phyloP scores from a whole-genome alignment of 2,329 filamentous ascomycete genomes.

The Fusarium sp. region DNA sequence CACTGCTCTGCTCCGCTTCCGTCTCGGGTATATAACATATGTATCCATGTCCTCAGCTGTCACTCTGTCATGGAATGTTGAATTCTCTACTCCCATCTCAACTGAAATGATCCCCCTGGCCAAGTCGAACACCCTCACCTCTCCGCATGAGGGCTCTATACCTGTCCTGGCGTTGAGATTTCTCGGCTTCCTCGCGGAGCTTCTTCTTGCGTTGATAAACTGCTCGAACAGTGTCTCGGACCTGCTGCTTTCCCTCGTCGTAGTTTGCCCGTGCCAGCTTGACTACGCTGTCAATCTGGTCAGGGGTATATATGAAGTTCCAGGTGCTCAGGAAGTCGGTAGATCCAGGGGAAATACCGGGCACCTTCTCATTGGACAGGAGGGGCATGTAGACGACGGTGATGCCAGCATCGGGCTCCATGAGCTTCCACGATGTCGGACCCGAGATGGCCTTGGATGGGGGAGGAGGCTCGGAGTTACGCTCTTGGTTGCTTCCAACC shows the following conservation, averaged over 20 bases:
- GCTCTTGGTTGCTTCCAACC: slow-evolving; percentile 87
- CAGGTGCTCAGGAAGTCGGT: slow-evolving; percentile 94
- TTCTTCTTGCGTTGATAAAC: slow-evolving; percentile 94
- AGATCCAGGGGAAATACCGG: slow-evolving; percentile 83
- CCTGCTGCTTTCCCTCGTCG: slow-evolving; percentile 81
- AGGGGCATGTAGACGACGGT: slow-evolving; percentile 92
- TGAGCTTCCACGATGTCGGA: slow-evolving; percentile 73
- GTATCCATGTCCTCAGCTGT: slow-evolving; percentile 8
- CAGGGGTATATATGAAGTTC: slow-evolving; percentile 96
- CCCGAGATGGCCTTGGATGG: slow-evolving; percentile 68
- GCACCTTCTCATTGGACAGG: slow-evolving; percentile 82
- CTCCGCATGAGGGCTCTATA: slow-evolving; percentile 60
- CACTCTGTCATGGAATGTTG: slow-evolving; percentile 7
- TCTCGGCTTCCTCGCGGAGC: slow-evolving; percentile 67
- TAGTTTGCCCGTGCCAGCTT: slow-evolving; percentile 88
- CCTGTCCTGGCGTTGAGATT: slow-evolving; percentile 51
- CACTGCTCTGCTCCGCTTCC: slow-evolving; percentile 1
- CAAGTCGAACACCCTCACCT: slow-evolving; percentile 67
- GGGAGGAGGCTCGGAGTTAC: slow-evolving; percentile 65
- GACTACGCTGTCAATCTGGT: slow-evolving; percentile 89
- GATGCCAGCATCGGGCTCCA: slow-evolving; percentile 83
- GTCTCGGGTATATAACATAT: slow-evolving; percentile 30
- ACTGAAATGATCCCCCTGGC: slow-evolving; percentile 75
- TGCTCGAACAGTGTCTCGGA: slow-evolving; percentile 81
- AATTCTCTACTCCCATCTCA: slow-evolving; percentile 15